Conservation (phyloP, 2,329 filamentous ascomycete genomes). For the Apiospora pterosperma region DNA sequence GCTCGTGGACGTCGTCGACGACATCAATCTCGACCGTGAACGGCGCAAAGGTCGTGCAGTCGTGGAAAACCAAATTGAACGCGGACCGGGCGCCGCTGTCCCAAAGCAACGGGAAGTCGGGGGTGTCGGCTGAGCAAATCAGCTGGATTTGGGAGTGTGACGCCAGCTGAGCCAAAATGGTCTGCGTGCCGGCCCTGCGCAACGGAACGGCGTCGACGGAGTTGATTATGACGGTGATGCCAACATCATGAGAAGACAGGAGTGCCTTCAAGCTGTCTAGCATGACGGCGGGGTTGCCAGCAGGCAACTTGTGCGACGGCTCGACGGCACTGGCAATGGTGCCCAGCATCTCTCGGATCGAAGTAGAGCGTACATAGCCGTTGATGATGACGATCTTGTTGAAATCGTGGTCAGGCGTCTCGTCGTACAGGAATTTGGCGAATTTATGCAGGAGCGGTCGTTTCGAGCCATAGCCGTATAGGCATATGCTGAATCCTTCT, state of each 20-base stretch:
- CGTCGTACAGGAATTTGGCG: constrained; percentile 63
- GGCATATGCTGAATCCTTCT: constrained; percentile 82
- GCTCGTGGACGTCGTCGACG: constrained; percentile 85
- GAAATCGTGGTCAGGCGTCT: constrained; percentile 29
- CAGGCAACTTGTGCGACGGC: constrained; percentile 44
- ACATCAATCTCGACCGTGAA: constrained; percentile 74
- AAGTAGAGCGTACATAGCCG: constrained; percentile 69
- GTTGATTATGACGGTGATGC: constrained; percentile 72
- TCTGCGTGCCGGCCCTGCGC: constrained; percentile 66
- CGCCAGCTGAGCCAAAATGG: constrained; percentile 72
- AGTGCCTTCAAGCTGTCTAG: constrained; percentile 62
- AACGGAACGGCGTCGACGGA: constrained; percentile 80
- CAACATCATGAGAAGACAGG: constrained; percentile 48
- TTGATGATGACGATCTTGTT: constrained; percentile 79
- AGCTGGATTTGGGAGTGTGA: constrained; percentile 69
- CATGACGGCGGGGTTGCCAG: constrained; percentile 65
- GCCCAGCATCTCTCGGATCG: constrained; percentile 65
- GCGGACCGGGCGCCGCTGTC: constrained; percentile 79
- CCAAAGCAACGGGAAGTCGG: constrained; percentile 85
- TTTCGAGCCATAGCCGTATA: constrained; percentile 94
- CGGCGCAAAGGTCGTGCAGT: constrained; percentile 84
- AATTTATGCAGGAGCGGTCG: constrained; percentile 70
- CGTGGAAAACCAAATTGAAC: constrained; percentile 87
- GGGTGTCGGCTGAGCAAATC: constrained; percentile 80
- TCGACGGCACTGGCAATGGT: constrained; percentile 65